Percentiles rank a stretch among this genome's conserved stretches.
Conservation (phyloP, 257 asterid species). For the Przewalskia tangutica region DNA sequence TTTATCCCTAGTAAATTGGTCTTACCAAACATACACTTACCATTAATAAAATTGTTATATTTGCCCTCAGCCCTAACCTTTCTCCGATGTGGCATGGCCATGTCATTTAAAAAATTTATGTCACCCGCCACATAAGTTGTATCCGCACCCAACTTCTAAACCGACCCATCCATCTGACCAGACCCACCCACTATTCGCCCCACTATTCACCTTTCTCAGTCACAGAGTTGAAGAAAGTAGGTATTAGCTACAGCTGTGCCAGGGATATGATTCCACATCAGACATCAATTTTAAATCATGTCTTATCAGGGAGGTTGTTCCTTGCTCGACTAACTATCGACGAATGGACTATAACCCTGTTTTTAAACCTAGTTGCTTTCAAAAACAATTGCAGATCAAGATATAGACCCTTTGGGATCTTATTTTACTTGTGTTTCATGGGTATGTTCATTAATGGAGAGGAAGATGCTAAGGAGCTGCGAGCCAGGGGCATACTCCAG, state of each 20-base stretch:
- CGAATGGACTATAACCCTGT: fast-evolving
- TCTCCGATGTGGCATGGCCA: no score
- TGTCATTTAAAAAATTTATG: no score
- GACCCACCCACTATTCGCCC: no score
- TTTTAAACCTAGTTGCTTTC: background rate
- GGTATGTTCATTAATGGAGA: background rate
- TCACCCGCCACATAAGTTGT: no score
- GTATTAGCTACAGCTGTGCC: background rate
- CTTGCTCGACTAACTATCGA: background rate
- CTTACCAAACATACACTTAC: no score
- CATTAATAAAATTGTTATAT: no score
- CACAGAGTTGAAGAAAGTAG: background rate
- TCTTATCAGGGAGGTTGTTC: background rate
- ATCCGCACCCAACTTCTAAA: no score
- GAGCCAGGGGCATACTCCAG: background rate
- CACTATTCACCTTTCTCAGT: background rate
- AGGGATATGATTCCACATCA: background rate
- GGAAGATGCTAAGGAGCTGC: background rate
- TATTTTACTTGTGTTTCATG: background rate
- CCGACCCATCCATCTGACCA: no score
- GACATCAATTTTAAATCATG: background rate
- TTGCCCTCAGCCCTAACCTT: no score
- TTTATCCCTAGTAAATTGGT: no score
- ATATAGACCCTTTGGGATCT: background rate
- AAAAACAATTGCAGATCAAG: background rate